Evolutionary conservation across 352 stramenopile genomes (phyloP), one percentile per base, ranked within the genome.

Genomic region (Hyaloperonospora arabidopsidis): DNA sequence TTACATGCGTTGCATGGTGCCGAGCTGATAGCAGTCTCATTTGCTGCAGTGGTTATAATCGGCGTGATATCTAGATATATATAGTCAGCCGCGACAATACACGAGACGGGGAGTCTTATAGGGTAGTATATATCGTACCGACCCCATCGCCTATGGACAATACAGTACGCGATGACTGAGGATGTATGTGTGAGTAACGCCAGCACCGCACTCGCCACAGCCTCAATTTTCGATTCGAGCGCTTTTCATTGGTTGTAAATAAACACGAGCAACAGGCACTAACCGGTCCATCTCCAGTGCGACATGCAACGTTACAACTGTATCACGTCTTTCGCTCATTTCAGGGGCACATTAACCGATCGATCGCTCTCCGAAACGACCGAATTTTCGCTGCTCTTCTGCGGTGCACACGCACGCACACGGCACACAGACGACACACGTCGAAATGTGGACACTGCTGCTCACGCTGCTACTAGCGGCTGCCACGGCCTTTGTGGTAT

Each of bases 391-490:
- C 29, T 21, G 44, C 18, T n/a, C 25, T 49, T 52, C 39, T 38
- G 39, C 23, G 34, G 46, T 46, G 49, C 51, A 23, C 45, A 21
- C 28, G 14, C 43, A 75, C 15, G 38, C 19, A 5, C 15, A 44
- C 25, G 25, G 25, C 25, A 32, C 25, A 0, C 25, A 32, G 4
- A 32, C 25, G 25, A 32, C 25, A 4, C 25, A 8, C 25, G 25
- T 32, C 25, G 25, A 4, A 8, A 32, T 74, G 65, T 63, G 54
- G 61, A 59, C 50, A 47, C 47, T 84, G 59, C 28, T 86, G 52
- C 34, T 79, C 21, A 51, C 56, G 57, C 44, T 87, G 41, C 48
- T 63, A 61, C 45, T 68, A 54, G 40, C 76, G 45, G 48, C 34
- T 49, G 50, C 61, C 7, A 66, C 34, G 23, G 65, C 55, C 23